Base-by-base conservation (phyloP, 75 land plant genomes). In the Cupressus sempervirens region DNA sequence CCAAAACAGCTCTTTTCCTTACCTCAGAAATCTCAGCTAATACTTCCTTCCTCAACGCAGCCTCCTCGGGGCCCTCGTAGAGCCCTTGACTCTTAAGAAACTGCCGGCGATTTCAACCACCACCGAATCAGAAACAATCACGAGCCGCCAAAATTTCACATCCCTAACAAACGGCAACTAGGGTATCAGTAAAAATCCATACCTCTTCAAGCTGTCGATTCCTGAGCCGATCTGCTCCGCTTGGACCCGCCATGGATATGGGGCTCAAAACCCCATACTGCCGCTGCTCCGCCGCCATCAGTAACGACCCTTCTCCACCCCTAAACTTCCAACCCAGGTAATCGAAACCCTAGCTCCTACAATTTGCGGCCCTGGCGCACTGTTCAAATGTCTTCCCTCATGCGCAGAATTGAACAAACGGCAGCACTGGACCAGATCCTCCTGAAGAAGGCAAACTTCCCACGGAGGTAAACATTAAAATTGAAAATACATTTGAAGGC, bases 241-340 rank as follows among this genome's bases (percentile, higher is more conserved):
- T 87, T 0, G 99, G 99, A 11, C 94, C 96, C 13, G 93, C 88
- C 12, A 76, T 53, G 0, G 98, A 95, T 54, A 97, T 88, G 18
- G 99, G 96, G 83, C 92, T 93, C 38, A 97, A 95, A 50, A 97
- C 92, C 2, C 96, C 98, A 43, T 84, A 89, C 83, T 91, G 96
- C 76, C 80, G 45, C 36, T 79, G 45, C n/a, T 79, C 81, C 7
- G 14, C 81, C 0, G 30, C 48, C 81, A 79, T 79, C 11, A 13
- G 18, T 38, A 38, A 76, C 36, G 7, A 38, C 36, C 13, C 1
- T 6, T 43, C 45, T 5, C 40, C 79, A 0, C 18, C 45, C 2
- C 23, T 36, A 9, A 40, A 26, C n/a, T 45, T 10, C 30, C 2
- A 20, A 11, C 29, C 12, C 52, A 4, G 3, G 7, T 26, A 79